These are phyloP conservation scores for Anaeramoeba flamelloides DNA, from an alignment of 78 protist species.

Conservation along the genomic window DNA sequence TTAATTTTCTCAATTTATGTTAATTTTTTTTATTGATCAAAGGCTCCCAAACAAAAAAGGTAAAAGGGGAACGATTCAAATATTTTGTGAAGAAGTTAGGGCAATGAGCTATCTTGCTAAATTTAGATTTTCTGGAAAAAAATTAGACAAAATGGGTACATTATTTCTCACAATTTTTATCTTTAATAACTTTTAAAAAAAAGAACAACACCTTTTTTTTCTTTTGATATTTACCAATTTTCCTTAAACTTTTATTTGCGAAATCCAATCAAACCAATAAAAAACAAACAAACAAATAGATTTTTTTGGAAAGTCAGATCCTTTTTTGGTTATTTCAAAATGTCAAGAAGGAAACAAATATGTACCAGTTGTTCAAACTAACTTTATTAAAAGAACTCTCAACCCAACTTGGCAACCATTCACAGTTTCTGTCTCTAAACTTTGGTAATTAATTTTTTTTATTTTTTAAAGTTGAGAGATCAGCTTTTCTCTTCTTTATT, in stretches of 20 bases:
- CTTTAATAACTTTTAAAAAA: no score
- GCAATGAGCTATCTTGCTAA: background rate
- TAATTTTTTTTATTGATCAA: background rate
- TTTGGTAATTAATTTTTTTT: no score
- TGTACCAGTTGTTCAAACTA: background rate
- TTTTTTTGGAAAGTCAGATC: background rate
- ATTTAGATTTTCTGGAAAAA: background rate
- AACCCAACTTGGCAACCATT: conserved; percentile 1
- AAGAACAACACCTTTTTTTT: no score
- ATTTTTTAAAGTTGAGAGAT: no score
- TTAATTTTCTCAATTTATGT: background rate
- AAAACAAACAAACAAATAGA: no score
- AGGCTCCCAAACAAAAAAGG: background rate
- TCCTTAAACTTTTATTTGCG: no score
- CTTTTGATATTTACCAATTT: no score
- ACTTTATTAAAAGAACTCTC: background rate
- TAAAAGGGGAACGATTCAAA: background rate
- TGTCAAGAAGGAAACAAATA: background rate
- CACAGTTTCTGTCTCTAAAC: background rate
- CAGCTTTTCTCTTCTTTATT: no score
- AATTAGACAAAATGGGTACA: background rate
- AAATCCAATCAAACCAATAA: no score
- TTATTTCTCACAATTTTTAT: no score
- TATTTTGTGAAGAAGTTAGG: background rate
- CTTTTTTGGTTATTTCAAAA: background rate